Percentiles rank a stretch among this genome's conserved stretches.
Conservation (phyloP, 805 yeast species). For the Cyberlindnera euphorbiae region DNA sequence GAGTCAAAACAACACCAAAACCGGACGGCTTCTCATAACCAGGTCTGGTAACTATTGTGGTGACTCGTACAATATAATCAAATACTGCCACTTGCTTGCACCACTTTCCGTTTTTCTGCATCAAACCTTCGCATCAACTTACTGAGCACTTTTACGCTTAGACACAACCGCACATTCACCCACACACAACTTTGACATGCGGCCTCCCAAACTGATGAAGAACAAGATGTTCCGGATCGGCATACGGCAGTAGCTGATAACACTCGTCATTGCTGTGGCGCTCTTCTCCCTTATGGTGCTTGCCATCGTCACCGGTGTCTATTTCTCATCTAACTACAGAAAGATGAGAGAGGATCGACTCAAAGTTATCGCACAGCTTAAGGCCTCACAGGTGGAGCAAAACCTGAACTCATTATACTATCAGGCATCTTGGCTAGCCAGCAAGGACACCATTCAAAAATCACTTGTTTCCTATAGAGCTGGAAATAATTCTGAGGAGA, state of each 20-base stretch:
- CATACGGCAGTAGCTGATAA: constrained; percentile 69
- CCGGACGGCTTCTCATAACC: too few relatives aligned
- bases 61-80: too few relatives aligned
- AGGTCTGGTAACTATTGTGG: too few relatives aligned
- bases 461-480: constrained; percentile 63
- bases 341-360: constrained; percentile 64
- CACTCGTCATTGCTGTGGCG: constrained; percentile 65
- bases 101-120: too few relatives aligned
- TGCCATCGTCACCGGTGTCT: constrained; percentile 72
- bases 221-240: constrained; percentile 37
- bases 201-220: neutral
- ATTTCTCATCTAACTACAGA: constrained; percentile 60
- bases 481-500: constrained; percentile 56
- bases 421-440: constrained; percentile 62
- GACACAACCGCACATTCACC: too few relatives aligned
- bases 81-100: too few relatives aligned
- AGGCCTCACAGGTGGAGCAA: constrained; percentile 75
- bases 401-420: constrained; percentile 57
- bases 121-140: too few relatives aligned
- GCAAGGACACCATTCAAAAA: constrained; percentile 53
- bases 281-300: constrained; percentile 64
- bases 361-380: constrained; percentile 73
- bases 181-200: too few relatives aligned
- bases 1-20: too few relatives aligned
- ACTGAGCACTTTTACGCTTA: too few relatives aligned